Evolutionary conservation across 2,329 filamentous ascomycete genomes (phyloP).

Genomic region (Penicillium glabrum): DNA sequence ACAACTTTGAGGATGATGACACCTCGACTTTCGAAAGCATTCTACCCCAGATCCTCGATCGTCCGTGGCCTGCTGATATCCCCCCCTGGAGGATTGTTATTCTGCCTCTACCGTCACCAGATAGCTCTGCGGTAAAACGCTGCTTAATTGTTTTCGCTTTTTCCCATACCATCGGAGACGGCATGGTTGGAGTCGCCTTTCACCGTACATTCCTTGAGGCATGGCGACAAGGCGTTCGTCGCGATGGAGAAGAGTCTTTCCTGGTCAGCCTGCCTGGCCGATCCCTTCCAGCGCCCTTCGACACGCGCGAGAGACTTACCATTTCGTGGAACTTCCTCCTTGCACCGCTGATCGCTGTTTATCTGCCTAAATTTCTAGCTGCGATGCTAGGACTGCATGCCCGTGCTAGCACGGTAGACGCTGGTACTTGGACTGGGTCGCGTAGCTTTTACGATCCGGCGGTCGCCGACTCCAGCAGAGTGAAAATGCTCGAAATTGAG

Average conservation of each 20-base stretch:
- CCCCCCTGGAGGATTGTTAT: slow-evolving; percentile 49
- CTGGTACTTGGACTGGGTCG: slow-evolving; percentile 36
- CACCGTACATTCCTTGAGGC: slow-evolving; percentile 41
- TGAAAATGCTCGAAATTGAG: slow-evolving; percentile 35
- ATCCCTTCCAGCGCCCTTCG: slow-evolving; percentile 38
- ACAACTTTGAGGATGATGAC: neutral
- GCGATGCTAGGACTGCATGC: slow-evolving; percentile 34
- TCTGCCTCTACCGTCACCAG: slow-evolving; percentile 22
- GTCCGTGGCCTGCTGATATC: slow-evolving; percentile 25
- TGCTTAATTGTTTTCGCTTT: slow-evolving; percentile 43
- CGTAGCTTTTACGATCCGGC: slow-evolving; percentile 26
- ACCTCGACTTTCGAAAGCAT: neutral
- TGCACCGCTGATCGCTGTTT: slow-evolving; percentile 36
- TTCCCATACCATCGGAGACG: slow-evolving; percentile 49
- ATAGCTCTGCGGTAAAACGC: slow-evolving; percentile 8
- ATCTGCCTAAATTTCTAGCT: slow-evolving; percentile 38
- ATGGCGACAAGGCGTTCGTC: slow-evolving; percentile 1
- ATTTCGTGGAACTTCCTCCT: slow-evolving; percentile 50
- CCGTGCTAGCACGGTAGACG: slow-evolving; percentile 23
- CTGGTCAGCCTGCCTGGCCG: slow-evolving; percentile 16
- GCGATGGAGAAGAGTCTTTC: neutral
- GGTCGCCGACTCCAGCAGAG: slow-evolving; percentile 25
- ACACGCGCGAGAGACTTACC: slow-evolving; percentile 38
- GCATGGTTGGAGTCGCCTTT: slow-evolving; percentile 44
- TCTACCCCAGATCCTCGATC: slow-evolving; percentile 33